Evolutionary conservation across 805 yeast species (phyloP).

Genomic region (Saccharomycopsis synnaedendra): DNA sequence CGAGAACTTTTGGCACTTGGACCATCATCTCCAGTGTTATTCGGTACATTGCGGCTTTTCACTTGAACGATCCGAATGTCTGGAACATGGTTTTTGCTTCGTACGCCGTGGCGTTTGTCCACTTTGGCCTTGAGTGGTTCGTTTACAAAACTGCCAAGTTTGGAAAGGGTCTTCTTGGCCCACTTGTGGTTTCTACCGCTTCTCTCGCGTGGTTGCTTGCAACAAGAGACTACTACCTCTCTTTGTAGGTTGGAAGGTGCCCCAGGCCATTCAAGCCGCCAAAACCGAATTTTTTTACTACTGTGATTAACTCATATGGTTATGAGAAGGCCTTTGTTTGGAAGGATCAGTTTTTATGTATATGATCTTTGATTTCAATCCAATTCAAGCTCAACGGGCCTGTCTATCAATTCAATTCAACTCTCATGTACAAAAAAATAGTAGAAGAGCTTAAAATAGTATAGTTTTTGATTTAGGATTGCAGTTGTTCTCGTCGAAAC

Average conservation of each 20-base stretch:
- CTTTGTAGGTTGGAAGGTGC: slow-evolving; percentile 7
- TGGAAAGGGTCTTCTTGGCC: slow-evolving; percentile 85
- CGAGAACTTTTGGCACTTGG: slow-evolving; percentile 99
- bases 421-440: too few species aligned
- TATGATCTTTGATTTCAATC: too few species aligned
- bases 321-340: too few species aligned
- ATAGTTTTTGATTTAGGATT: too few species aligned
- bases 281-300: too few species aligned
- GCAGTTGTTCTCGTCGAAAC: too few species aligned
- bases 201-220: slow-evolving; percentile 72
- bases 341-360: too few species aligned
- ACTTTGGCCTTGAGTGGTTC: slow-evolving; percentile 78
- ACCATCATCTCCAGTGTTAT: slow-evolving; percentile 78
- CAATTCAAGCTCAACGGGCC: too few species aligned
- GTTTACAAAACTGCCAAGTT: slow-evolving; percentile 67
- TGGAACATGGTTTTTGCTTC: slow-evolving; percentile 73
- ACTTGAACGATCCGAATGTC: slow-evolving; percentile 55
- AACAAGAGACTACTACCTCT: slow-evolving; percentile 53
- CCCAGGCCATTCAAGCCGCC: too few species aligned
- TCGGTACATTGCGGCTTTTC: slow-evolving; percentile 79
- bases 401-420: too few species aligned
- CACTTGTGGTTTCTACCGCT: slow-evolving; percentile 66
- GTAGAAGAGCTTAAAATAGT: too few species aligned
- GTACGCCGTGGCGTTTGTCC: slow-evolving; percentile 71
- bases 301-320: too few species aligned